A percentile compares a stretch with the other conserved stretches of the same genome.
phyloP scores from a whole-genome alignment of 176 grass and related monocot species.

The Paspalum notatum region DNA sequence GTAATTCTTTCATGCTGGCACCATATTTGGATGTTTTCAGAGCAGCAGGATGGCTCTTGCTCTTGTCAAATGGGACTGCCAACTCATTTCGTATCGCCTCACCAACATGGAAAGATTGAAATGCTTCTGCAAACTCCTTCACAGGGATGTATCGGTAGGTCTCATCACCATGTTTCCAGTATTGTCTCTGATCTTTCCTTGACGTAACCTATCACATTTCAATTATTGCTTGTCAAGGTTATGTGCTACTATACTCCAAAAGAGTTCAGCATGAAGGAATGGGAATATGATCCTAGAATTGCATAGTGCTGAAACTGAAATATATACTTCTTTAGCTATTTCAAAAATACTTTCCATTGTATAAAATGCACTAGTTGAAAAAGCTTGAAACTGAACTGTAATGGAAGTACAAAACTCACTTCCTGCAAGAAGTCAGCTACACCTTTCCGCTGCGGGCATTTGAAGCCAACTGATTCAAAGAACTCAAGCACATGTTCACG shows the following conservation, averaged over 20 bases:
- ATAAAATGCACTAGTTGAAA: not conserved
- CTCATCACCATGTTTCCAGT: constrained; percentile 65
- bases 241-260: not conserved
- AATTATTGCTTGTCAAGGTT: constrained; percentile 2
- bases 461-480: constrained; percentile 78
- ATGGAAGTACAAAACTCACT: constrained; percentile 41
- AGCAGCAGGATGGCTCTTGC: constrained; percentile 64
- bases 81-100: constrained; percentile 50
- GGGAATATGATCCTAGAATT: constrained; percentile 19
- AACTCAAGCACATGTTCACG: constrained; percentile 79
- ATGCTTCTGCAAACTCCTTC: constrained; percentile 71
- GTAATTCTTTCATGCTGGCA: constrained; percentile 58
- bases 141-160: constrained; percentile 69
- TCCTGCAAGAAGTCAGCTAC: constrained; percentile 83
- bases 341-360: not conserved
- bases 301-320: not conserved
- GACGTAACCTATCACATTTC: constrained; percentile 63
- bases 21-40: constrained; percentile 71
- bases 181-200: constrained; percentile 81
- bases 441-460: constrained; percentile 76
- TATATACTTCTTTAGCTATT: constrained; percentile 3
- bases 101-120: constrained; percentile 69
- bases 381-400: not conserved
- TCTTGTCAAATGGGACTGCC: constrained; percentile 61
- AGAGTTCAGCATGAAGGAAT: not conserved